Base-by-base conservation (phyloP, 805 yeast genomes). In the Nakazawaea holstii region DNA sequence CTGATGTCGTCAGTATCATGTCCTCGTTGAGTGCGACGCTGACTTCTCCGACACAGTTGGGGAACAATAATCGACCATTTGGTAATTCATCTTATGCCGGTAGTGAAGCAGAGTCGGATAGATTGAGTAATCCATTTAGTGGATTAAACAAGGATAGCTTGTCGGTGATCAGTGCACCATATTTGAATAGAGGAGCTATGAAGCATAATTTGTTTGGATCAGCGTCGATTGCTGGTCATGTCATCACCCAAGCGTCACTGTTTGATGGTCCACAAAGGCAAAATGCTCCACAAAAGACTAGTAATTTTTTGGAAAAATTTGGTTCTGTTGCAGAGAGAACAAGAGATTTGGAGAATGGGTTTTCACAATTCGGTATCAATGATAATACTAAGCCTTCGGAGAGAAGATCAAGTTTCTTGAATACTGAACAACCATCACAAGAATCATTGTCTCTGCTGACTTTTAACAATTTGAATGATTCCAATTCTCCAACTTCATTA, bases 251-350 rank as follows among this genome's bases (percentile, higher is more conserved):
- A 50, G 47, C 43, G 13, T 39, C 43, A 30, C 39, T 52, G 10
- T 76, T 46, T 24, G 49, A 70, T 28, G 63, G 56, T n/a, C 71
- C 65, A 46, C 74, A 68, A 4, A 50, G 51, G 8, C 39, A 48
- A 43, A 20, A 20, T 20, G 65, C 57, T 49, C 38, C 13, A 35
- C 43, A 26, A 33, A 30, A 38, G 2, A 54, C 66, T 7, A 66
- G 71, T 15, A 68, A 77, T 42, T 82, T 82, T 56, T 65, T 82
- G 52, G 82, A 79, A 52, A 81, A 80, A 62, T 82, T 82, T 56
- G 69, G 83, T 6, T 68, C 79, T 2, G 83, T 82, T 14, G 83
- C 85, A 6, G 87, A 82, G 48, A 83, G 84, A 41, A 82, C 89
- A 0, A 69, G 84, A 55, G 89, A 82, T 53, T 69, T 81, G 39